A percentile compares a stretch with the other conserved stretches of the same genome.
phyloP scores from a whole-genome alignment of 805 yeast species.

The Teunomyces cretensis region DNA sequence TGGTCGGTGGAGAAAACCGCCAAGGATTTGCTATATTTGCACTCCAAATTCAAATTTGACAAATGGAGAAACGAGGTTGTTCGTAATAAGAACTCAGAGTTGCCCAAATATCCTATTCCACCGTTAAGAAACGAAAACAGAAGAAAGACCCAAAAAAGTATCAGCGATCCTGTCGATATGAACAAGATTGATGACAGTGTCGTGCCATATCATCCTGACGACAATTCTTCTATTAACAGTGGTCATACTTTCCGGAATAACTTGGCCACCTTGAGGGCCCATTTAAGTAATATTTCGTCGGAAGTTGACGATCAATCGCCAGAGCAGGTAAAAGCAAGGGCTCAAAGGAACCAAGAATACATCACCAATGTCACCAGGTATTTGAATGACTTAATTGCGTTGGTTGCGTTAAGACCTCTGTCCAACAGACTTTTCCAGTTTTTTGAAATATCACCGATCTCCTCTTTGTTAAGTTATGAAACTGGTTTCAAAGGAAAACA shows the following conservation, averaged over 20 bases:
- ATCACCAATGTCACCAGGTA: conserved; percentile 60
- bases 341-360: conserved; percentile 36
- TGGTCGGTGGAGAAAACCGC: conserved; percentile 79
- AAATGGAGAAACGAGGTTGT: conserved; percentile 34
- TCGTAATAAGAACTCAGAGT: conserved; percentile 31
- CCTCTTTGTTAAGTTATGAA: conserved; percentile 80
- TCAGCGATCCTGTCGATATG: background rate
- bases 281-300: conserved; percentile 26
- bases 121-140: conserved; percentile 23
- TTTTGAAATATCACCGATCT: conserved; percentile 85
- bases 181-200: background rate
- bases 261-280: conserved; percentile 30
- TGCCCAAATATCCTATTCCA: conserved; percentile 49
- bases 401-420: conserved; percentile 71
- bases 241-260: conserved; percentile 21
- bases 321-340: conserved; percentile 26
- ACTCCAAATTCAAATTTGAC: conserved; percentile 62
- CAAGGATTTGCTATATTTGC: conserved; percentile 70
- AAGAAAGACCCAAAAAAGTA: background rate
- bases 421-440: conserved; percentile 82
- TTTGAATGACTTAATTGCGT: conserved; percentile 57
- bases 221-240: conserved; percentile 18
- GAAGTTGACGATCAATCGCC: conserved; percentile 25
- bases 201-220: conserved; percentile 8
- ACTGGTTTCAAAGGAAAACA: conserved; percentile 83